Percentiles rank a stretch among this genome's conserved stretches.
Conservation (phyloP, 352 stramenopile species). For the Phytophthora ramorum region DNA sequence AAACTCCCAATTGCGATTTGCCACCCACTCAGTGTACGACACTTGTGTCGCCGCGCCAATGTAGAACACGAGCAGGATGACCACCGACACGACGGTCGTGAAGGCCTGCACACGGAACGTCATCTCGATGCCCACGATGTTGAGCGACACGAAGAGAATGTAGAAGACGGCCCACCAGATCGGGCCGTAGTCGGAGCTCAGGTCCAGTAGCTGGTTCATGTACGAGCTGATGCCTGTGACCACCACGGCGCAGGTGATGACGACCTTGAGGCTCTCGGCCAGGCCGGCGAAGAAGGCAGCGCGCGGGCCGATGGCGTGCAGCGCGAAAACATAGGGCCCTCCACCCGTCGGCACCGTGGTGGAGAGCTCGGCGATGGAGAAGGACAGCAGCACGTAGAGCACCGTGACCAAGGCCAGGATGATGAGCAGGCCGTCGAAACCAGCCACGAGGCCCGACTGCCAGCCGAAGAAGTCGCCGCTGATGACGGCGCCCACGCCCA, state of each 20-base stretch:
- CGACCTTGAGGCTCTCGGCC: slow-evolving; percentile 73
- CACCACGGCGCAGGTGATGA: slow-evolving; percentile 68
- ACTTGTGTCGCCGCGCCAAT: slow-evolving; percentile 61
- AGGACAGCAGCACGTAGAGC: slow-evolving; percentile 66
- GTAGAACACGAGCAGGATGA: slow-evolving; percentile 75
- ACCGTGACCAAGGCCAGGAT: slow-evolving; percentile 63
- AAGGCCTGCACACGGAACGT: slow-evolving; percentile 72
- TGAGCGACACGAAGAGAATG: slow-evolving; percentile 66
- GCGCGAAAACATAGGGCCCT: slow-evolving; percentile 71
- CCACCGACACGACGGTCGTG: slow-evolving; percentile 59
- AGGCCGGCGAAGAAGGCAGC: slow-evolving; percentile 71
- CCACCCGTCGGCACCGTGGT: slow-evolving; percentile 59
- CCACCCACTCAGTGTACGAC: slow-evolving; percentile 65
- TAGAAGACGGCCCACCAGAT: slow-evolving; percentile 75
- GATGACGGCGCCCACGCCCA: slow-evolving; percentile 65
- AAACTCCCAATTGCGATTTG: slow-evolving; percentile 53
- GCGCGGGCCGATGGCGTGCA: slow-evolving; percentile 59
- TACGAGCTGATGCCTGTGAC: slow-evolving; percentile 74
- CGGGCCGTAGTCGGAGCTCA: slow-evolving; percentile 46
- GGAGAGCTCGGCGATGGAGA: slow-evolving; percentile 73
- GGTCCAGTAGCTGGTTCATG: slow-evolving; percentile 59
- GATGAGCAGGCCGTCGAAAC: slow-evolving; percentile 51
- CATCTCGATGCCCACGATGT: slow-evolving; percentile 65
- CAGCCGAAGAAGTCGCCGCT: slow-evolving; percentile 66
- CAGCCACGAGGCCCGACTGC: slow-evolving; percentile 43